A percentile compares a stretch with the other conserved stretches of the same genome.
These are phyloP conservation scores for Protomyces inundatus DNA, from an alignment of 1,139 yeast species.

Conservation along the genomic window DNA sequence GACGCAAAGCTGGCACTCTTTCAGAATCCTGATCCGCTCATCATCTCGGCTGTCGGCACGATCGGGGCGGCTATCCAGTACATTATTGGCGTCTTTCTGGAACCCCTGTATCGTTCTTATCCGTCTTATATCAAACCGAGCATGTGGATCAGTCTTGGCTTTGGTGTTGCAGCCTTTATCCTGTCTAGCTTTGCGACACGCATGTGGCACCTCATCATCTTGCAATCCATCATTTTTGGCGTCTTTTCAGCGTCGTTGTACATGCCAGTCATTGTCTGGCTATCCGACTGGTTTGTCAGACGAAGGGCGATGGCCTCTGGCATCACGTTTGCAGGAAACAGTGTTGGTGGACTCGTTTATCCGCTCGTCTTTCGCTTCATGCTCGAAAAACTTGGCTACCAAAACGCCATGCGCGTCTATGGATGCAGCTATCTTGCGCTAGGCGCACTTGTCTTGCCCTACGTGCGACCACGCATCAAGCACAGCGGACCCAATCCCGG, in stretches of 20 bases:
- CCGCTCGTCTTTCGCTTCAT: slow-evolving; percentile 55
- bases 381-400: slow-evolving; percentile 48
- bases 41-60: slow-evolving; percentile 13
- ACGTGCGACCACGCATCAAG: slow-evolving; percentile 10
- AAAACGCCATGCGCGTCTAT: slow-evolving; percentile 17
- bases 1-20: not conserved
- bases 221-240: slow-evolving; percentile 8
- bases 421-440: slow-evolving; percentile 5
- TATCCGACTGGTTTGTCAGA: slow-evolving; percentile 47
- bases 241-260: slow-evolving; percentile 1
- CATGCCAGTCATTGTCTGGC: slow-evolving; percentile 14
- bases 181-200: slow-evolving; percentile 7
- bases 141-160: slow-evolving; percentile 1
- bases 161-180: not conserved
- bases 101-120: slow-evolving; percentile 10
- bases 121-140: slow-evolving; percentile 10
- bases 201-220: slow-evolving; percentile 7
- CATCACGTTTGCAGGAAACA: slow-evolving; percentile 62
- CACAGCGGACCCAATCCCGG: not conserved
- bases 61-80: slow-evolving; percentile 12
- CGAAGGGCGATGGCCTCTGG: slow-evolving; percentile 60
- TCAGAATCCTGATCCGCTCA: not conserved
- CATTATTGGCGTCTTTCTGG: slow-evolving; percentile 6
- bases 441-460: slow-evolving; percentile 3
- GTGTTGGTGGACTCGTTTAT: slow-evolving; percentile 60